phyloP scores from a whole-genome alignment of 2,329 filamentous ascomycete species.

The Botrytis deweyae region DNA sequence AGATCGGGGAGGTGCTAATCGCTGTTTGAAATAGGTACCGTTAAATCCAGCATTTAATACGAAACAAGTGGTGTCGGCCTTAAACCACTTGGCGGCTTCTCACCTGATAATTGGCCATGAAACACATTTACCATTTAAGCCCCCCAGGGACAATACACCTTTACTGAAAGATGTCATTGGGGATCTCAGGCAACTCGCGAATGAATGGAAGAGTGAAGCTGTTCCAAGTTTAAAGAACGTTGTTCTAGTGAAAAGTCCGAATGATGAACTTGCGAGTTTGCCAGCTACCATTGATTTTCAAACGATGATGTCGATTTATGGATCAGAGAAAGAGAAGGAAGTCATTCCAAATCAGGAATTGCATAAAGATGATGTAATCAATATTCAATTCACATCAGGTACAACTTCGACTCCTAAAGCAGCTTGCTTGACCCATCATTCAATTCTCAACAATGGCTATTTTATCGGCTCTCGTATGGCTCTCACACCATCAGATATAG shows the following conservation, averaged over 20 bases:
- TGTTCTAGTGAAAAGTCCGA: conserved; percentile 77
- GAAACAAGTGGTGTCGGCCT: conserved; percentile 72
- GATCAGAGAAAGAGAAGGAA: conserved; percentile 34
- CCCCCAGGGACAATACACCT: conserved; percentile 57
- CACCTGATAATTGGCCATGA: conserved; percentile 84
- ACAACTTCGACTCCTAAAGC: conserved; percentile 91
- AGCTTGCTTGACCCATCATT: conserved; percentile 79
- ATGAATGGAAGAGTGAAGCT: conserved; percentile 45
- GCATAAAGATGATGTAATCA: conserved; percentile 69
- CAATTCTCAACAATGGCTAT: conserved; percentile 89
- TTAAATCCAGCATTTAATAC: conserved; percentile 88
- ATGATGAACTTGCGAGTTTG: conserved; percentile 36
- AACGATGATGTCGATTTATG: conserved; percentile 29
- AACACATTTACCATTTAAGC: conserved; percentile 74
- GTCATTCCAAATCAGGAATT: conserved; percentile 50
- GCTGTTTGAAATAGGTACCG: conserved; percentile 57
- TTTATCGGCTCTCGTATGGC: conserved; percentile 85
- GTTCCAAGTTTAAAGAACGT: conserved; percentile 71
- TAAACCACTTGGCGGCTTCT: conserved; percentile 70
- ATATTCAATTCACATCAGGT: conserved; percentile 97
- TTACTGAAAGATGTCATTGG: conserved; percentile 54
- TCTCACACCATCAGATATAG: conserved; percentile 68
- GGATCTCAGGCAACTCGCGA: conserved; percentile 37
- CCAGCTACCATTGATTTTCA: conserved; percentile 44
- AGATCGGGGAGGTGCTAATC: not conserved